These are phyloP conservation scores for Leccinum incarnatum DNA, from an alignment of 768 basidiomycete genomes.

Conservation along the genomic window DNA sequence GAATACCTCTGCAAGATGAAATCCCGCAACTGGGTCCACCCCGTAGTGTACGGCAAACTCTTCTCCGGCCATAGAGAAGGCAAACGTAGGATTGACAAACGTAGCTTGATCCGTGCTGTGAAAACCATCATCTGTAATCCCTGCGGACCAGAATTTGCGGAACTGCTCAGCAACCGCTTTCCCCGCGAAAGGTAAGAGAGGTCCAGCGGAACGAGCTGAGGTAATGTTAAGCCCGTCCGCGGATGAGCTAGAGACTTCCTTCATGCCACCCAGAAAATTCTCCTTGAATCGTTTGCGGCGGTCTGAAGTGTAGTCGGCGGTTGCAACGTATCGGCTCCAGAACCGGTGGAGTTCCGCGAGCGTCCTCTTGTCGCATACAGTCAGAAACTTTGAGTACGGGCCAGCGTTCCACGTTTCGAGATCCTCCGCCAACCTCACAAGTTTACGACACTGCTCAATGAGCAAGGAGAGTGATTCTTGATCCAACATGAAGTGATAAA, in stretches of 20 bases:
- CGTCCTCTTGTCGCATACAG: slow-evolving; percentile 22
- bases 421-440: slow-evolving; percentile 14
- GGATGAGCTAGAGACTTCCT: slow-evolving; percentile 2
- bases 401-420: slow-evolving; percentile 25
- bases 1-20: slow-evolving; percentile 32
- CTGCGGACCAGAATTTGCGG: slow-evolving; percentile 24
- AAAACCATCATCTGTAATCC: slow-evolving; percentile 25
- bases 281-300: slow-evolving; percentile 13
- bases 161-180: slow-evolving; percentile 19
- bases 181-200: slow-evolving; percentile 15
- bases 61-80: slow-evolving; percentile 23
- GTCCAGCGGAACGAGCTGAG: slow-evolving; percentile 29
- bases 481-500: slow-evolving; percentile 31
- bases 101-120: slow-evolving; percentile 13
- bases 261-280: slow-evolving; percentile 21
- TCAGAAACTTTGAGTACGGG: slow-evolving; percentile 27
- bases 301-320: slow-evolving; percentile 11
- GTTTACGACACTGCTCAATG: slow-evolving; percentile 27
- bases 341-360: slow-evolving; percentile 21
- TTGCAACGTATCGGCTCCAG: slow-evolving; percentile 21
- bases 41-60: slow-evolving; percentile 30
- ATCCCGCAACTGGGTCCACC: slow-evolving; percentile 28
- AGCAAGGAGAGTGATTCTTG: slow-evolving; percentile 23
- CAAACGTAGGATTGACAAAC: slow-evolving; percentile 31
- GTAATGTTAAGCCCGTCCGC: not conserved